Evolutionary conservation across 2,329 filamentous ascomycete genomes (phyloP).

Genomic region (Fusarium chaquense): DNA sequence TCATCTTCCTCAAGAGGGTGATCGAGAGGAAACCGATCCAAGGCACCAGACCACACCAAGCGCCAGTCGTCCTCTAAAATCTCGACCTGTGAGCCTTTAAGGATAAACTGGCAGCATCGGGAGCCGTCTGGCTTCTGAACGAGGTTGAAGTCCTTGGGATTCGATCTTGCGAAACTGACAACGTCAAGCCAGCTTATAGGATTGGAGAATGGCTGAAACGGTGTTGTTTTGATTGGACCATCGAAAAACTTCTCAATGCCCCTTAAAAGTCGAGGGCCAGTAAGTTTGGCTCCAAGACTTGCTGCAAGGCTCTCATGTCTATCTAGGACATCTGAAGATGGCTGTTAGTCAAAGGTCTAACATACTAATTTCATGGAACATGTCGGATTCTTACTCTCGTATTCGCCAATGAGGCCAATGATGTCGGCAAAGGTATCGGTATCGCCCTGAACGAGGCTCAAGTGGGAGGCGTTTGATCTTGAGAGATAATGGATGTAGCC

Average conservation of each 20-base stretch:
- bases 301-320: conserved; percentile 88
- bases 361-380: background rate
- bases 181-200: conserved; percentile 86
- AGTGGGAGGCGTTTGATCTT: conserved; percentile 57
- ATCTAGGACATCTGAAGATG: conserved; percentile 75
- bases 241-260: conserved; percentile 90
- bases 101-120: conserved; percentile 82
- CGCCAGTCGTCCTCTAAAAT: conserved; percentile 91
- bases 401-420: conserved; percentile 78
- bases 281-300: conserved; percentile 84
- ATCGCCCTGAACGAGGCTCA: conserved; percentile 66
- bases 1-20: conserved; percentile 89
- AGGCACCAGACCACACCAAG: conserved; percentile 83
- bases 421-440: conserved; percentile 79
- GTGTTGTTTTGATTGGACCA: conserved; percentile 72
- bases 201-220: conserved; percentile 68
- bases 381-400: conserved; percentile 67
- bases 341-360: conserved; percentile 19
- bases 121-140: conserved; percentile 75
- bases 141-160: conserved; percentile 81
- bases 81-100: conserved; percentile 84
- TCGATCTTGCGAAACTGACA: conserved; percentile 84
- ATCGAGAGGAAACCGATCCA: conserved; percentile 81
- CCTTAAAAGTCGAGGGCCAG: conserved; percentile 85
- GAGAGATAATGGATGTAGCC: conserved; percentile 67